Base-by-base conservation (phyloP, 345 rosid genomes). In the Euphorbia pulcherrima region DNA sequence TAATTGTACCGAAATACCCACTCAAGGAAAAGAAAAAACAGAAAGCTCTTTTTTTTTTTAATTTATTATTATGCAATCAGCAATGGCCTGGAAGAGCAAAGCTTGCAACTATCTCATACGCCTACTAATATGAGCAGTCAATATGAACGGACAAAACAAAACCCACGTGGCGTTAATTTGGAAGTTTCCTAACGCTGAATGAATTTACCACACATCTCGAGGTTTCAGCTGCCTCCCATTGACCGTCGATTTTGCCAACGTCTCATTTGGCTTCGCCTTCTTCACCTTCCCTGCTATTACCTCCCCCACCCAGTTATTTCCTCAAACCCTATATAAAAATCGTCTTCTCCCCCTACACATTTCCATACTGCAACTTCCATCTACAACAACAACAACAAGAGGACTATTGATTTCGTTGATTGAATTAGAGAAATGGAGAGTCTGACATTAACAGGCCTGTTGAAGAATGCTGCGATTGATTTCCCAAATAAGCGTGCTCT, bases 401-500 rank as follows among this genome's bases (percentile, higher is more conserved):
- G 7, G 37, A 33, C n/a, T n/a, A n/a, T 33, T 33, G 3, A 52
- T 50, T n/a, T n/a, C 21, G 10, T 50, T 9, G 8, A 50, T 50
- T 50, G 54, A 53, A 21, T 30, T 29, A 0, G 0, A 67, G 50
- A 62, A 28, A 83, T 86, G 86, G 85, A 77, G 72, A 56, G 24
- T 51, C 16, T 29, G 10, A 80, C 86, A 5, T 67, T 87, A n/a
- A 77, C 85, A 0, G 89, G 82, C 11, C 77, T 84, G 69, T 29
- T 87, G 64, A 76, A 60, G 69, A 80, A 84, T 67, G 60, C 75
- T 7, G 87, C 89, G 2, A 8, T 71, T 1, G 81, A 80, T 1
- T 84, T 81, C 60, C 86, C 92, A 0, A 30, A 52, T 28, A 62
- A 70, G 17, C 75, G 80, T 26, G 92, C 85, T 12, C 4, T 85